Base-by-base conservation (phyloP, 2,329 filamentous ascomycete species). In the Zarea fungicola region DNA sequence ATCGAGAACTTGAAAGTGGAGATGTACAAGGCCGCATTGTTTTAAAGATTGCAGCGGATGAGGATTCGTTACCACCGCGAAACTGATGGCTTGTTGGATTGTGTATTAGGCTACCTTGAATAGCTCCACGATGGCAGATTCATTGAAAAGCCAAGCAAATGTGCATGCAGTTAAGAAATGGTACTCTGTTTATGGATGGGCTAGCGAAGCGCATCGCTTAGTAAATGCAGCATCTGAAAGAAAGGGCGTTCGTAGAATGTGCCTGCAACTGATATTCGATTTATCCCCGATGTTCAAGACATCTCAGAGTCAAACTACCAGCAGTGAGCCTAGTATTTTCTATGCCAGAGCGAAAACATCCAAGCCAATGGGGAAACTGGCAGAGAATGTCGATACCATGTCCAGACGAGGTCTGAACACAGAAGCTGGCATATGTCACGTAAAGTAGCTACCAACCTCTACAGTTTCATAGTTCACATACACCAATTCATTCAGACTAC, bases 251-350 rank as follows among this genome's bases (percentile, higher is more conserved):
- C 28, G 22, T 35, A 34, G 23, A 46, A 74, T 78, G 74, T 78
- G 68, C 73, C 75, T 76, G 76, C 75, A 76, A 74, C 74, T 77
- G 74, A 78, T 78, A 77, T 75, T 75, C 74, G 71, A 64, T 67
- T 66, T 73, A 57, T 78, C 75, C 63, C 65, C 54, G 69, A 77
- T 60, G 63, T 67, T 67, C 73, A 77, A 74, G 68, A 74, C 66
- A 62, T 74, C 74, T 78, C 69, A 63, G 75, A 72, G 62, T 65
- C 69, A 70, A 73, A 74, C 73, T 74, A 74, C 74, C 74, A 78
- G 75, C 74, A 77, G 75, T 66, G 74, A 75, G 75, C 69, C 55
- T 51, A 63, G 60, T 51, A 54, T 55, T 61, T 63, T 77, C 70
- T 77, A 65, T 76, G 75, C 75, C 76, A 78, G 73, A 65, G 73